Base-by-base conservation (phyloP, 148 eudicot species). In the Oxyria digyna region DNA sequence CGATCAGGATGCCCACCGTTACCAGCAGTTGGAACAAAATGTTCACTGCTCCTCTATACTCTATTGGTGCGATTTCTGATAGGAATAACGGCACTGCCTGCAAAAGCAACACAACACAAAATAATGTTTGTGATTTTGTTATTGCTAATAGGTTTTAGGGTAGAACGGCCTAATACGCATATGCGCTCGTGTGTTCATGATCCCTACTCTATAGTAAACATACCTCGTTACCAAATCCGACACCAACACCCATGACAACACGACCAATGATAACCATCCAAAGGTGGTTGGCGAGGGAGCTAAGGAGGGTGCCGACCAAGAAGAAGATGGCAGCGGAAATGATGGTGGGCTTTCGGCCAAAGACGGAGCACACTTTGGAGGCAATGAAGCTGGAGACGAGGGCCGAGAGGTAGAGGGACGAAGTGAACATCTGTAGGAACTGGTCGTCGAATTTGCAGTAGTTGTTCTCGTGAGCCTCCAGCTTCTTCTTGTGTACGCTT, bases 361-460 rank as follows among this genome's bases (percentile, higher is more conserved):
- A 9, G 85, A 29, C 11, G 0, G 74, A 76, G 71, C 91, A 86
- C 0, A 83, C 77, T 38, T 83, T 86, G 3, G 96, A 89, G 2
- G 91, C 96, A 3, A 79, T 29, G 27, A 86, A 86, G 69, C 91
- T 86, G 1, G 87, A 71, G 11, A 86, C 79, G 0, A 89, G 84
- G 4, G 96, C 96, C 11, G 91, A 85, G 5, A 89, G 69, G 78
- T 89, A 89, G 68, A 89, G 67, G 1, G 96, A 89, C 0, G 91
- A 86, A 0, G 96, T 89, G 80, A 89, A 89, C 3, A 89, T 81
- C 75, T 89, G 96, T 18, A 89, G 83, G 41, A 74, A 29, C 50
- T 88, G 88, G 67, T 88, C 81, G 21, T 88, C 83, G 50, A 74
- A 88, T 80, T 86, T 86, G 69, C 96, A 89, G 80, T 86, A 89